A percentile compares a stretch with the other conserved stretches of the same genome.
Conservation (phyloP, 257 asterid species). For the Nyctanthes arbortristis region DNA sequence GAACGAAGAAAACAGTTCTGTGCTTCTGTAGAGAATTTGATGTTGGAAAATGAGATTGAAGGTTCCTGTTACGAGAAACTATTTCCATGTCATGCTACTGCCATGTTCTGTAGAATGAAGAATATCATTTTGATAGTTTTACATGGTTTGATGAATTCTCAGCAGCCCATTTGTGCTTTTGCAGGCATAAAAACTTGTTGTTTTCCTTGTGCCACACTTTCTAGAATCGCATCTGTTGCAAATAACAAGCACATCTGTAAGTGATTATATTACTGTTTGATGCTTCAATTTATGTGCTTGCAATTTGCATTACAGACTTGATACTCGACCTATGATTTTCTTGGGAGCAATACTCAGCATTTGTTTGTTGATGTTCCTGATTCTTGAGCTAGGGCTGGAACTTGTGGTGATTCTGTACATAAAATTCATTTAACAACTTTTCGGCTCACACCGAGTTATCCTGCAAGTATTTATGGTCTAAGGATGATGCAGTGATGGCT, state of each 20-base stretch:
- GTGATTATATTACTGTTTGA: constrained; percentile 31
- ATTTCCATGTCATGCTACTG: not conserved
- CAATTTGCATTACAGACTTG: not conserved
- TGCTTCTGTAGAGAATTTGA: not conserved
- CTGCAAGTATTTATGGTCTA: not conserved
- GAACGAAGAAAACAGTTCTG: not conserved
- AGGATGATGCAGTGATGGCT: not conserved
- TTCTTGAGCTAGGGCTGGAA: too few relatives aligned
- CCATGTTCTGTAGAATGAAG: not conserved
- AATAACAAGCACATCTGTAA: constrained; percentile 67
- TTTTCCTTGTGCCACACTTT: constrained; percentile 84
- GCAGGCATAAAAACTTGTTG: constrained; percentile 76
- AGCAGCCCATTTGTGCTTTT: constrained; percentile 19
- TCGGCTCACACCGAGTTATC: not conserved
- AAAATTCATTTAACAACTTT: constrained; percentile 5
- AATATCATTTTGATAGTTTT: not conserved
- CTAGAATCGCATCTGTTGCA: constrained; percentile 76
- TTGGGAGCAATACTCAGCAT: not conserved
- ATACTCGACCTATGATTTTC: not conserved
- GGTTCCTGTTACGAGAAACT: not conserved
- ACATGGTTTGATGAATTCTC: constrained; percentile 4
- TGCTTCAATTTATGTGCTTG: constrained; percentile 1
- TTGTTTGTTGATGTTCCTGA: too few relatives aligned
- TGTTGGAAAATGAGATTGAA: not conserved
- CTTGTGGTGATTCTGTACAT: not conserved